Percentiles rank a stretch among this genome's conserved stretches.
Conservation (phyloP, 345 rosid genomes). For the Zanthoxylum bungeanum region DNA sequence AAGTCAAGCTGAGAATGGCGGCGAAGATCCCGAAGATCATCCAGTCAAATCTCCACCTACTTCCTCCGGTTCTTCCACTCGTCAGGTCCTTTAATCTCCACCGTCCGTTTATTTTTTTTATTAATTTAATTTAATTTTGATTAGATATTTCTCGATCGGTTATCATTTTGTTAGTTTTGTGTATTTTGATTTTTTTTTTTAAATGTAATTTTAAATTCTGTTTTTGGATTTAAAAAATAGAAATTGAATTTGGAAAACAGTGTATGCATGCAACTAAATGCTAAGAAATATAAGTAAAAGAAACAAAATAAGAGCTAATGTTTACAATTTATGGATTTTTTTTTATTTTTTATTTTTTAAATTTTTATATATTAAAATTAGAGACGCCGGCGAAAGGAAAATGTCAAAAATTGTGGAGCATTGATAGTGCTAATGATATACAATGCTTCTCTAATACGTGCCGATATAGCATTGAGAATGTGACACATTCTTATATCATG, state of each 20-base stretch:
- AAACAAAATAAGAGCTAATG: not conserved
- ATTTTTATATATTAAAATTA: not conserved
- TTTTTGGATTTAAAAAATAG: not conserved
- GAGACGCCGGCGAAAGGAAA: not conserved
- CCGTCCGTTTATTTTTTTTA: not conserved
- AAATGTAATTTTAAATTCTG: not conserved
- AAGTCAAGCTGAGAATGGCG: conserved; percentile 44
- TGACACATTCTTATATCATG: too few relatives aligned
- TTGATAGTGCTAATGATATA: too few relatives aligned
- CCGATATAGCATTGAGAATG: not conserved
- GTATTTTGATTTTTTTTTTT: conserved; percentile 15
- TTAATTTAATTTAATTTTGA: not conserved
- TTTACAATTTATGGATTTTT: too few relatives aligned
- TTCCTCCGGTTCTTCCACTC: conserved; percentile 59
- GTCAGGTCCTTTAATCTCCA: conserved; percentile 40
- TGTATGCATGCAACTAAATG: not conserved
- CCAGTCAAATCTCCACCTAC: conserved; percentile 53
- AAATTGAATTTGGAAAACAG: not conserved
- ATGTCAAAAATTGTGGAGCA: not conserved
- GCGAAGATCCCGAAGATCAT: conserved; percentile 62
- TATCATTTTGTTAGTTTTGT: not conserved
- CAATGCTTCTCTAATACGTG: not conserved
- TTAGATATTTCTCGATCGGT: not conserved
- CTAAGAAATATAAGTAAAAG: not conserved
- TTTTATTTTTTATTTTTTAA: not conserved